phyloP scores from a whole-genome alignment of 768 basidiomycete genomes.

The Paxillus ammoniavirescens region DNA sequence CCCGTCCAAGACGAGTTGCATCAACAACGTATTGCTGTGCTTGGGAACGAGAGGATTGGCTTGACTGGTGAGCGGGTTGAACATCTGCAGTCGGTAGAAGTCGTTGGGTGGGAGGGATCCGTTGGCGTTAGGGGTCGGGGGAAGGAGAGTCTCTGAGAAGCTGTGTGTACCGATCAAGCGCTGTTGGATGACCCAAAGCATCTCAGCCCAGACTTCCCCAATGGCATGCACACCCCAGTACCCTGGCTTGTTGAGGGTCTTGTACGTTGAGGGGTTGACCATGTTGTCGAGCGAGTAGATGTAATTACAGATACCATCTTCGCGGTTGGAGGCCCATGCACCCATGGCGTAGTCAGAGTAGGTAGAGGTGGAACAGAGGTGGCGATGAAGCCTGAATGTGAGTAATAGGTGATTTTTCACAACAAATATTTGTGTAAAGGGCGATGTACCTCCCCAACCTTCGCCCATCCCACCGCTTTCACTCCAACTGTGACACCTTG shows the following conservation, averaged over 20 bases:
- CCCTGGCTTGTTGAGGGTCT: conserved; percentile 89
- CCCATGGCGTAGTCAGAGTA: conserved; percentile 95
- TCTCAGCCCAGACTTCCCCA: too few relatives aligned
- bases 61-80: too few relatives aligned
- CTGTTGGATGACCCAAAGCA: too few relatives aligned
- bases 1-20: too few relatives aligned
- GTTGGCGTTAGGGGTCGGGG: too few relatives aligned
- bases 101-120: too few relatives aligned
- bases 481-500: conserved; percentile 93
- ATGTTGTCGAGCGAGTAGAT: conserved; percentile 75
- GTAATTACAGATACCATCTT: conserved; percentile 82
- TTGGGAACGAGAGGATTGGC: too few relatives aligned
- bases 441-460: conserved; percentile 78
- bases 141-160: too few relatives aligned
- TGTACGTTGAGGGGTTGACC: conserved; percentile 90
- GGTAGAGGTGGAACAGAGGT: conserved; percentile 72
- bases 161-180: too few relatives aligned
- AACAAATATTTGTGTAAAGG: neutral
- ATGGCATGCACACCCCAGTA: conserved; percentile 93
- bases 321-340: conserved; percentile 86
- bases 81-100: too few relatives aligned
- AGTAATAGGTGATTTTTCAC: neutral
- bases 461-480: conserved; percentile 98
- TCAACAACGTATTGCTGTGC: too few relatives aligned
- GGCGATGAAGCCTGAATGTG: conserved; percentile 67